A percentile compares a stretch with the other conserved stretches of the same genome.
These are phyloP conservation scores for Leccinum arenicola DNA, from an alignment of 768 basidiomycete genomes.

Conservation along the genomic window DNA sequence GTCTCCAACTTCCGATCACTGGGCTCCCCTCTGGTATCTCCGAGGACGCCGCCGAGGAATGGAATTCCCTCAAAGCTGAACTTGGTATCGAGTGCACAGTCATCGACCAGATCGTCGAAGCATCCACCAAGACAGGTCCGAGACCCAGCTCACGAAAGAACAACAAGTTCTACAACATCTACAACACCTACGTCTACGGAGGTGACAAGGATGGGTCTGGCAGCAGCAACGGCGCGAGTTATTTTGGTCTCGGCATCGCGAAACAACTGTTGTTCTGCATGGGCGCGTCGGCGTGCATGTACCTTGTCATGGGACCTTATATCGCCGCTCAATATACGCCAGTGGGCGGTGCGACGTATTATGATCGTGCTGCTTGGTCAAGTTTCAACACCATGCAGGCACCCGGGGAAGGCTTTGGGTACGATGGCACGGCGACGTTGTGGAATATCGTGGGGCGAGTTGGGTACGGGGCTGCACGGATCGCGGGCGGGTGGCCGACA, in stretches of 20 bases:
- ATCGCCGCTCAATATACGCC: slow-evolving; percentile 52
- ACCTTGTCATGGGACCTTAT: slow-evolving; percentile 60
- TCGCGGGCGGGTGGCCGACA: slow-evolving; percentile 77
- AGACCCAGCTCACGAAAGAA: slow-evolving; percentile 38
- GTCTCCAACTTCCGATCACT: slow-evolving; percentile 45
- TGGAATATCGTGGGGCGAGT: slow-evolving; percentile 73
- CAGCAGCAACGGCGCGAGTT: slow-evolving; percentile 12
- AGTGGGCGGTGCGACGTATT: slow-evolving; percentile 67
- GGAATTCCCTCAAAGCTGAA: slow-evolving; percentile 77
- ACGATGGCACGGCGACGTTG: slow-evolving; percentile 57
- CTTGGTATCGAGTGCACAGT: slow-evolving; percentile 74
- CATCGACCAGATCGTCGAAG: slow-evolving; percentile 66
- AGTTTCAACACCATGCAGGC: slow-evolving; percentile 73
- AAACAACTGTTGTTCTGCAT: slow-evolving; percentile 56
- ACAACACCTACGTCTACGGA: slow-evolving; percentile 67
- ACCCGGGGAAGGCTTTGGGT: slow-evolving; percentile 66
- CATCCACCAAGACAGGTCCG: slow-evolving; percentile 32
- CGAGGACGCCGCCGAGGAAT: slow-evolving; percentile 67
- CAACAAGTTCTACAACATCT: slow-evolving; percentile 79
- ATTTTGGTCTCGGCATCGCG: slow-evolving; percentile 35
- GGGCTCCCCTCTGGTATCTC: slow-evolving; percentile 54
- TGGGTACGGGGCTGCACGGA: slow-evolving; percentile 71
- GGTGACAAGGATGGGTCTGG: slow-evolving; percentile 38
- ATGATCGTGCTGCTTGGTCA: slow-evolving; percentile 77
- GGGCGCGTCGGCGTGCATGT: slow-evolving; percentile 59